phyloP scores from a whole-genome alignment of 164 flowering plant species.

The Macadamia tetraphylla region DNA sequence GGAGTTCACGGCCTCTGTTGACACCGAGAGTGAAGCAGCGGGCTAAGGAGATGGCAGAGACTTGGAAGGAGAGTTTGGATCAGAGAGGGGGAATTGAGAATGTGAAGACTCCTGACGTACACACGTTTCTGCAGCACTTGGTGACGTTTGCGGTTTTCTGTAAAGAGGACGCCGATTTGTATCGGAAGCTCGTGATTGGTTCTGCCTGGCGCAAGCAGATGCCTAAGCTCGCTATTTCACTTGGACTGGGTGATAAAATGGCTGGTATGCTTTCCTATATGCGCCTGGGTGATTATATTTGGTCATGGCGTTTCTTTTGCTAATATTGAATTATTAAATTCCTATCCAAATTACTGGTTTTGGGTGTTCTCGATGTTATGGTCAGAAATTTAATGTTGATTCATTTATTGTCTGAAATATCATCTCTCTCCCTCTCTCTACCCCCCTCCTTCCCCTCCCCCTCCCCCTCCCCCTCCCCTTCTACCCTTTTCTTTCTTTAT shows the following conservation, averaged over 20 bases:
- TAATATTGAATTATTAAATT: not conserved
- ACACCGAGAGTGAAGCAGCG: slow-evolving; percentile 66
- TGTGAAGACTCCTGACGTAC: slow-evolving; percentile 91
- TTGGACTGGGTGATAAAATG: slow-evolving; percentile 79
- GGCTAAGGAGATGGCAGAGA: slow-evolving; percentile 72
- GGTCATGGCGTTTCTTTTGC: not conserved
- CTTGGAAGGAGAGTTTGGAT: slow-evolving; percentile 84
- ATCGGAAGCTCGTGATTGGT: slow-evolving; percentile 78
- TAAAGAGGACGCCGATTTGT: slow-evolving; percentile 62
- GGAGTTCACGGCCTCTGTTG: slow-evolving; percentile 71
- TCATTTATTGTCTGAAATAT: too few relatives aligned
- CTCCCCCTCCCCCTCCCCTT: too few relatives aligned
- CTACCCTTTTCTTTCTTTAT: too few relatives aligned
- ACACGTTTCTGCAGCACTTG: slow-evolving; percentile 89
- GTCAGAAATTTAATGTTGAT: too few relatives aligned
- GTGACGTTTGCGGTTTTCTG: slow-evolving; percentile 84
- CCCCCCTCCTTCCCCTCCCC: too few relatives aligned
- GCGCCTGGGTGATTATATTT: not conserved
- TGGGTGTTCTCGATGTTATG: too few relatives aligned
- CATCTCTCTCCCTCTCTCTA: too few relatives aligned
- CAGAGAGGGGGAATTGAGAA: slow-evolving; percentile 92
- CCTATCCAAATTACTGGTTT: too few relatives aligned
- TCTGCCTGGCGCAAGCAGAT: slow-evolving; percentile 99
- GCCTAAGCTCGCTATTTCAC: slow-evolving; percentile 94
- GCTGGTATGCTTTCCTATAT: slow-evolving; percentile 45